A percentile compares a stretch with the other conserved stretches of the same genome.
Conservation (phyloP, 768 basidiomycete genomes). For the Mycena rebaudengoi region DNA sequence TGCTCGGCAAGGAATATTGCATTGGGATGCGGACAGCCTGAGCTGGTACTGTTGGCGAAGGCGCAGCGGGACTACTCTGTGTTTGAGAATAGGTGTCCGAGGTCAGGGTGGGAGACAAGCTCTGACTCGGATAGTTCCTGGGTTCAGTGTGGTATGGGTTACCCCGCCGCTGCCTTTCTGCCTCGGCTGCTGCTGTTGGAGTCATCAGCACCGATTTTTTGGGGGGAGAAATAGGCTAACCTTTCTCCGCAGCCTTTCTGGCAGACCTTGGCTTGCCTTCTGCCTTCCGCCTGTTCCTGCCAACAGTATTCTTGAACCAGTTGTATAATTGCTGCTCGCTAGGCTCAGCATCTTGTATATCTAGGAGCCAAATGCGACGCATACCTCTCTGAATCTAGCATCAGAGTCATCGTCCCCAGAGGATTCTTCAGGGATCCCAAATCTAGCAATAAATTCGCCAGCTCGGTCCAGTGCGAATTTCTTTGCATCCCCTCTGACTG, state of each 20-base stretch:
- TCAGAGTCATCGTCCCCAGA: slow-evolving; percentile 65
- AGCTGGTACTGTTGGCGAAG: slow-evolving; percentile 17
- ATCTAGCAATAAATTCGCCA: slow-evolving; percentile 64
- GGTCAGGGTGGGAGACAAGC: slow-evolving; percentile 40
- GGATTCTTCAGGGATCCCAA: slow-evolving; percentile 65
- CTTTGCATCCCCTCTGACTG: slow-evolving; percentile 73
- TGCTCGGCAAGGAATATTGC: slow-evolving; percentile 16
- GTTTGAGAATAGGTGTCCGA: slow-evolving; percentile 48
- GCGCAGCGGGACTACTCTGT: slow-evolving; percentile 36
- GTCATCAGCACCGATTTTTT: slow-evolving; percentile 12
- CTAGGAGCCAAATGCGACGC: slow-evolving; percentile 10
- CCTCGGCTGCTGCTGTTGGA: slow-evolving; percentile 5
- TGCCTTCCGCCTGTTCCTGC: slow-evolving; percentile 63
- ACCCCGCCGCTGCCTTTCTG: neutral
- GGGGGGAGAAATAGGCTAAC: slow-evolving; percentile 35
- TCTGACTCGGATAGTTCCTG: slow-evolving; percentile 22
- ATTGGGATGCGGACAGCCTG: slow-evolving; percentile 22
- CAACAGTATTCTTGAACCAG: slow-evolving; percentile 78
- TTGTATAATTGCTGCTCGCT: slow-evolving; percentile 70
- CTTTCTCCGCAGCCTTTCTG: slow-evolving; percentile 62
- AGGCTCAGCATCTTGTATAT: slow-evolving; percentile 23
- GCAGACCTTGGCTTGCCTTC: slow-evolving; percentile 63
- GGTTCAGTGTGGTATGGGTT: neutral
- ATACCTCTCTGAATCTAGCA: slow-evolving; percentile 68
- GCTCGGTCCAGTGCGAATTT: slow-evolving; percentile 73